These are phyloP conservation scores for Quillaja saponaria DNA, from an alignment of 306 rosid species.

Conservation along the genomic window DNA sequence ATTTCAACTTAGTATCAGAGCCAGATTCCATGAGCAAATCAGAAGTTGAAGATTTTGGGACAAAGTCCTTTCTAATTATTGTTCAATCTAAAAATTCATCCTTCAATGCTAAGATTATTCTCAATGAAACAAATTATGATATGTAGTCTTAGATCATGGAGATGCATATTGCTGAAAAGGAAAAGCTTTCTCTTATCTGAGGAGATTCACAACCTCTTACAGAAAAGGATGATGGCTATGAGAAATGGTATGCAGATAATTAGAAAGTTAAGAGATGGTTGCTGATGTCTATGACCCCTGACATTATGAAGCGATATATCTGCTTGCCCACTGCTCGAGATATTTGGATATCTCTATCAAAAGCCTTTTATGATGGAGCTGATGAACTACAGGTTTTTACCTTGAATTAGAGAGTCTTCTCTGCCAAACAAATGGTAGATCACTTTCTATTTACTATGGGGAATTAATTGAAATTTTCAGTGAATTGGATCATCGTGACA, in stretches of 20 bases:
- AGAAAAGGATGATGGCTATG: background rate
- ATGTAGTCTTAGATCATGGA: constrained; percentile 1
- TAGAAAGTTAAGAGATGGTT: constrained; percentile 1
- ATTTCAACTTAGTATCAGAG: too few species aligned
- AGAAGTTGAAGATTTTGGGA: too few species aligned
- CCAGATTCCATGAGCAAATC: too few species aligned
- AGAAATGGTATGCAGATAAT: constrained; percentile 17
- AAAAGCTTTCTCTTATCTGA: constrained; percentile 1
- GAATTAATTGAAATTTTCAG: background rate
- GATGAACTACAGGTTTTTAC: constrained; percentile 18
- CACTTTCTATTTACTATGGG: background rate
- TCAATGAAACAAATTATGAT: background rate
- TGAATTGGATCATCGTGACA: constrained; percentile 19
- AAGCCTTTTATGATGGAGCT: constrained; percentile 20
- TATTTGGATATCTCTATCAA: constrained; percentile 8
- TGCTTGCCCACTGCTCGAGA: background rate
- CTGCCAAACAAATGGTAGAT: constrained; percentile 1
- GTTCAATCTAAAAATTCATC: background rate
- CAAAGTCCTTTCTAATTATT: background rate
- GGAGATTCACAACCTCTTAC: background rate
- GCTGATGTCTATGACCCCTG: constrained; percentile 10
- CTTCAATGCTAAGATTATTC: background rate
- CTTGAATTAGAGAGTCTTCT: constrained; percentile 4
- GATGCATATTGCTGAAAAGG: background rate
- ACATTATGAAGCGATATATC: constrained; percentile 4